Percentiles rank a stretch among this genome's conserved stretches.
phyloP scores from a whole-genome alignment of 352 stramenopile species.

The Phytophthora aleatoria region DNA sequence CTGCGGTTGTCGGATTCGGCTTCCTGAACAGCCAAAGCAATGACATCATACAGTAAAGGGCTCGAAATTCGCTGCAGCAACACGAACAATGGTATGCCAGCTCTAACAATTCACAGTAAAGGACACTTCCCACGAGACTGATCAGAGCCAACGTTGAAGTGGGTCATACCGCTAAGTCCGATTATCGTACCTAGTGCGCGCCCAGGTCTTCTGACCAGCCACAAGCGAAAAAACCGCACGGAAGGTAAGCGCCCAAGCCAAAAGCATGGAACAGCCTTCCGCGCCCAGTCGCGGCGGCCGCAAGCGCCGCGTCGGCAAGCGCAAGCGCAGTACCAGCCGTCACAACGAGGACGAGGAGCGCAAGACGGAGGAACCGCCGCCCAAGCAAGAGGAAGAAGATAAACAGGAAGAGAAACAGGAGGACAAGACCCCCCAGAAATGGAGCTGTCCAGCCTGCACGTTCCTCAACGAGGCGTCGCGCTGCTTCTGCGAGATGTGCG shows the following conservation, averaged over 20 bases:
- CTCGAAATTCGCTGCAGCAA: too few species aligned
- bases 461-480: conserved; percentile 70
- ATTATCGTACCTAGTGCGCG: conserved; percentile 27
- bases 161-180: conserved; percentile 6
- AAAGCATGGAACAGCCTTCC: conserved; percentile 26
- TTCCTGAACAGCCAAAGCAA: background rate
- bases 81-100: too few species aligned
- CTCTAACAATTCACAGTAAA: background rate
- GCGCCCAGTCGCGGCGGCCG: conserved; percentile 17
- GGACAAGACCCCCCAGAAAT: conserved; percentile 34
- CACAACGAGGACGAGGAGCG: conserved; percentile 24
- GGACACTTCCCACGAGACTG: background rate
- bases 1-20: background rate
- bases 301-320: conserved; percentile 39
- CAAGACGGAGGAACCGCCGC: conserved; percentile 13
- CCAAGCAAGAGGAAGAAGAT: conserved; percentile 12
- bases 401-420: conserved; percentile 20
- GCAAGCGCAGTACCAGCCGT: conserved; percentile 35
- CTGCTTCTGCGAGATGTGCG: conserved; percentile 79
- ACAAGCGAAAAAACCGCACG: conserved; percentile 21
- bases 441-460: conserved; percentile 72
- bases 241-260: background rate
- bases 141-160: conserved; percentile 14
- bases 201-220: conserved; percentile 19
- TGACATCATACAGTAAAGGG: too few species aligned